Base-by-base conservation (phyloP, 495 filamentous ascomycete genomes). In the Sordaria brevicollis region DNA sequence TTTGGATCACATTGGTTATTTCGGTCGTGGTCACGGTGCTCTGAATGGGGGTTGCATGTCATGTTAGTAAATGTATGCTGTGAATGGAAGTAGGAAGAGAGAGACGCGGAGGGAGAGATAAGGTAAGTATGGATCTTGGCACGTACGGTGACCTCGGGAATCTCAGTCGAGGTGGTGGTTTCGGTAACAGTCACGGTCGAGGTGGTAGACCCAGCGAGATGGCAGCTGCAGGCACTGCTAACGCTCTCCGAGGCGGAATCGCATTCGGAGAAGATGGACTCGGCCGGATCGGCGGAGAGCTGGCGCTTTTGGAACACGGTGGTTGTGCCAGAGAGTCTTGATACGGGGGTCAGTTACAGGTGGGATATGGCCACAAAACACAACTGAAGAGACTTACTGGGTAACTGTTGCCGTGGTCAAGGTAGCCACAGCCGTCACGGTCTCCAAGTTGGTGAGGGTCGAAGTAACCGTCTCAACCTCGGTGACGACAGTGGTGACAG, bases 141-240 rank as follows among this genome's bases (percentile, higher is more conserved):
- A 43, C 39, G 39, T 43, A 43, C 39, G 33, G 43, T 65, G 31
- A 41, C 67, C 25, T 74, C 69, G 65, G 66, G 65, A 69, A 49
- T 65, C 3, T 37, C 69, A 29, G 72, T 74, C 11, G 71, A 67
- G 17, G 67, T 54, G 36, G 71, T 34, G 5, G 66, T 68, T 29
- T 35, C 67, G 25, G 49, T 49, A 19, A 69, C 69, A 41, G 65
- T 73, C 54, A 75, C 71, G 68, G 73, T 73, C 21, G 68, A 69
- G 6, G 68, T 43, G 3, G 73, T 70, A 36, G 73, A 57, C 31
- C 69, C 65, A 2, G 72, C 67, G 38, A 75, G 65, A 69, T 70
- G 37, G 68, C 72, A 75, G 69, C 70, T 69, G 72, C 74, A 75
- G 57, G 74, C 74, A 21, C 68, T 75, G 74, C 72, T 74, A 65